phyloP scores from a whole-genome alignment of 352 stramenopile species.

The Phytophthora pistaciae region DNA sequence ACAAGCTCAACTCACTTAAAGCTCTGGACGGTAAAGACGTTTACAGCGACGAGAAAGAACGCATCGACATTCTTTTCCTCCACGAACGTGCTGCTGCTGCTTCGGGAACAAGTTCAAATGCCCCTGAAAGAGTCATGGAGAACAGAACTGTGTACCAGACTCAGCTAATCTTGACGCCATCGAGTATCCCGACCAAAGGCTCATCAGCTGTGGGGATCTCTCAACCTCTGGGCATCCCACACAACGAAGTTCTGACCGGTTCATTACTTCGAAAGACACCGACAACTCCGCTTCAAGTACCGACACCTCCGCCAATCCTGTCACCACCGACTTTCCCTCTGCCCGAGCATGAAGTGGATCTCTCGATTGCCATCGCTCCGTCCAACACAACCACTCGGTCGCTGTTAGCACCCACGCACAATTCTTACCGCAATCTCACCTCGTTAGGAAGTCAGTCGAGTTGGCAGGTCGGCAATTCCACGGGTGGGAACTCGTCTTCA shows the following conservation, averaged over 20 bases:
- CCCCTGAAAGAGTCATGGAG: conserved; percentile 30
- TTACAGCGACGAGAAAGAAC: conserved; percentile 79
- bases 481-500: conserved; percentile 9
- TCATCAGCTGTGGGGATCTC: conserved; percentile 2
- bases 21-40: conserved; percentile 78
- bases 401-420: conserved; percentile 34
- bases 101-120: conserved; percentile 18
- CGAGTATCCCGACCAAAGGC: conserved; percentile 52
- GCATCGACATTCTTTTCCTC: conserved; percentile 72
- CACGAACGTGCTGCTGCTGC: conserved; percentile 61
- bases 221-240: conserved; percentile 36
- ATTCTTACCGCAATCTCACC: conserved; percentile 20
- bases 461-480: conserved; percentile 27
- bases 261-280: conserved; percentile 57
- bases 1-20: conserved; percentile 62
- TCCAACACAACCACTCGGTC: conserved; percentile 60
- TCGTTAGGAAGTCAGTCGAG: conserved; percentile 24
- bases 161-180: conserved; percentile 53
- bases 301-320: conserved; percentile 19
- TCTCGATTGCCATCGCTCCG: conserved; percentile 53
- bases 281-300: conserved; percentile 23
- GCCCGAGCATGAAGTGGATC: conserved; percentile 48
- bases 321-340: conserved; percentile 42
- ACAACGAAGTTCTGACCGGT: conserved; percentile 51
- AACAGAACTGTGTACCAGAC: conserved; percentile 23